Evolutionary conservation across 2,329 filamentous ascomycete genomes (phyloP), one percentile per base, ranked within the genome.

Genomic region (Diaporthe nobilis): DNA sequence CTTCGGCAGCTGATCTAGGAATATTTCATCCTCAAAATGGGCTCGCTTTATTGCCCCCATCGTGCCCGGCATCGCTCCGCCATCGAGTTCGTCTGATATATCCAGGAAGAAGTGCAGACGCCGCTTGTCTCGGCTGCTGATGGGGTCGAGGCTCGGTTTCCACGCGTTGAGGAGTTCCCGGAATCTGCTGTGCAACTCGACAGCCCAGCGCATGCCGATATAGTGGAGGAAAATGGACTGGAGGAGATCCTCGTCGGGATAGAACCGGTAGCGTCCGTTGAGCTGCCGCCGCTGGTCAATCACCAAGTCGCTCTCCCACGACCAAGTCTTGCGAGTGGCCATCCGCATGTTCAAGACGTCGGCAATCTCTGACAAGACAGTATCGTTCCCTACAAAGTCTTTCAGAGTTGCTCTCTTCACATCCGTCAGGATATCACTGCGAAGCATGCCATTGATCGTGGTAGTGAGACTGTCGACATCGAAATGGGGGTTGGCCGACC

Each of bases 1-100:
- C 2, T 79, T 78, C 5, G 89, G 89, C 22, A 92, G 82, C 77
- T 92, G 89, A 44, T 87, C 88, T 81, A 92, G 85, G 78, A 92
- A 91, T 76, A 90, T 90, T 3, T 87, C 81, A 0, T 83, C 44
- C 20, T 80, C 60, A 70, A 79, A 78, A 77, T 89, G 90, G n/a
- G 76, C 81, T 0, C 79, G 67, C 42, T 82, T 83, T 44, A 84
- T 80, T 3, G 80, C 68, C 9, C 84, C 79, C 15, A 86, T 85
- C 79, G 2, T 25, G 65, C 2, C 44, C 31, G 20, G 8, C 25
- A 63, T 51, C 31, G 22, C 20, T 15, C 10, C 12, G 15, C 55
- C 5, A 31, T 22, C 22, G n/a, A 77, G 65, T 22, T 77, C 76
- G 47, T 72, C 44, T 34, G 31, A 25, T 25, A 37, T 20, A 7